phyloP scores from a whole-genome alignment of 1,284 basidiomycete species.

The Pseudozyma thailandica region DNA sequence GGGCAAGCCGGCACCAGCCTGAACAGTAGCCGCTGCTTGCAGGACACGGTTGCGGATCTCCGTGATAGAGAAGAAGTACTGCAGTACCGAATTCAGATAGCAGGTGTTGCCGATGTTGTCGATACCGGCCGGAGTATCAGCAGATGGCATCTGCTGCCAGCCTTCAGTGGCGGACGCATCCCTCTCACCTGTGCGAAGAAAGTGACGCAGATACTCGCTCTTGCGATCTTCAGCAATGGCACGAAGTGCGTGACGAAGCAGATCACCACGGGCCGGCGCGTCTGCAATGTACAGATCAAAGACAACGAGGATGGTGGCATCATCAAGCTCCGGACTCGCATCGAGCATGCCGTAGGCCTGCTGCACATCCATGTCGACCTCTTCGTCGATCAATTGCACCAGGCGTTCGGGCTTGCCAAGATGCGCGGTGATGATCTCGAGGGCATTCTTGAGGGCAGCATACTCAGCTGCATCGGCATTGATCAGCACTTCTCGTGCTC shows the following conservation, averaged over 20 bases:
- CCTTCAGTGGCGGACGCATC: slow-evolving; percentile 25
- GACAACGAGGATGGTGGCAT: slow-evolving; percentile 79
- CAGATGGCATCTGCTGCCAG: slow-evolving; percentile 66
- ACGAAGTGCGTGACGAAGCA: slow-evolving; percentile 67
- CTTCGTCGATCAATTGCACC: slow-evolving; percentile 22
- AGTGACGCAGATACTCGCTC: slow-evolving; percentile 76
- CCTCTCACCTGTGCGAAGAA: slow-evolving; percentile 76
- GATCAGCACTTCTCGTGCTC: slow-evolving; percentile 35
- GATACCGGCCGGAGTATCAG: slow-evolving; percentile 82
- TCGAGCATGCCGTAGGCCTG: slow-evolving; percentile 80
- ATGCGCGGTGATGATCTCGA: slow-evolving; percentile 25
- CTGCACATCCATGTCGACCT: slow-evolving; percentile 73
- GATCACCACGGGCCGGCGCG: slow-evolving; percentile 56
- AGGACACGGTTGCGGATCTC: slow-evolving; percentile 82
- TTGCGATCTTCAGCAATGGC: slow-evolving; percentile 75
- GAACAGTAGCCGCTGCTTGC: slow-evolving; percentile 72
- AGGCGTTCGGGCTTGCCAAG: slow-evolving; percentile 29
- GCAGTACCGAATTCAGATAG: slow-evolving; percentile 85
- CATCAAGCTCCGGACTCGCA: slow-evolving; percentile 77
- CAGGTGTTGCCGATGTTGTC: slow-evolving; percentile 94
- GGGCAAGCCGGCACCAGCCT: slow-evolving; percentile 66
- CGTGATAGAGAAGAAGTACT: slow-evolving; percentile 96
- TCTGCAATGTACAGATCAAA: slow-evolving; percentile 81
- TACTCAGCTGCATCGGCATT: slow-evolving; percentile 38
- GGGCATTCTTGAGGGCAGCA: slow-evolving; percentile 38